phyloP scores from a whole-genome alignment of 192 early-diverging fungal species.

The Coemansia biformis region DNA sequence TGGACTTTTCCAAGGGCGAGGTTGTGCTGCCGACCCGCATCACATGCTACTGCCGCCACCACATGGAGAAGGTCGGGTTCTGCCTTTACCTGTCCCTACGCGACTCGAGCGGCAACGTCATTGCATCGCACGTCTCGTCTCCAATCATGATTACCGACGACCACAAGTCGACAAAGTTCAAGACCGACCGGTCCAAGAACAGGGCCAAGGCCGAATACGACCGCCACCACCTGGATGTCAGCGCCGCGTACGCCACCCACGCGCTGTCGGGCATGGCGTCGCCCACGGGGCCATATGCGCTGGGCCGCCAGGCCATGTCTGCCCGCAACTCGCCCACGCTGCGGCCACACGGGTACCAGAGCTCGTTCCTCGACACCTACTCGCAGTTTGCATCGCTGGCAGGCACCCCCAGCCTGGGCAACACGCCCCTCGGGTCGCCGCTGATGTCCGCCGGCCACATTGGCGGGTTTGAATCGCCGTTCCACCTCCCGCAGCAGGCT shows the following conservation, averaged over 20 bases:
- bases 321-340: slow-evolving; percentile 47
- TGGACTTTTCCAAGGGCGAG: slow-evolving; percentile 87
- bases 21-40: slow-evolving; percentile 85
- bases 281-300: neutral
- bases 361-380: slow-evolving; percentile 35
- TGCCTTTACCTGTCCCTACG: slow-evolving; percentile 77
- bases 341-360: slow-evolving; percentile 18
- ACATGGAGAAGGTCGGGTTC: slow-evolving; percentile 90
- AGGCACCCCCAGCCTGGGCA: slow-evolving; percentile 40
- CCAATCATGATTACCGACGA: slow-evolving; percentile 98
- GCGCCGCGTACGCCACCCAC: slow-evolving; percentile 41
- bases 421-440: slow-evolving; percentile 46
- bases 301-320: slow-evolving; percentile 37
- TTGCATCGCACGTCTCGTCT: slow-evolving; percentile 78
- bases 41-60: slow-evolving; percentile 96
- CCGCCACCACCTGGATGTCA: slow-evolving; percentile 16
- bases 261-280: slow-evolving; percentile 30
- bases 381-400: slow-evolving; percentile 50
- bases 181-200: slow-evolving; percentile 48
- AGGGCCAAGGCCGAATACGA: slow-evolving; percentile 54
- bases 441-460: slow-evolving; percentile 40
- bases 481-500: slow-evolving; percentile 32
- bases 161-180: slow-evolving; percentile 83
- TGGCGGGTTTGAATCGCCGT: slow-evolving; percentile 41
- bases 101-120: slow-evolving; percentile 57